Base-by-base conservation (phyloP, 352 stramenopile genomes). In the Phytopythium delawarense region DNA sequence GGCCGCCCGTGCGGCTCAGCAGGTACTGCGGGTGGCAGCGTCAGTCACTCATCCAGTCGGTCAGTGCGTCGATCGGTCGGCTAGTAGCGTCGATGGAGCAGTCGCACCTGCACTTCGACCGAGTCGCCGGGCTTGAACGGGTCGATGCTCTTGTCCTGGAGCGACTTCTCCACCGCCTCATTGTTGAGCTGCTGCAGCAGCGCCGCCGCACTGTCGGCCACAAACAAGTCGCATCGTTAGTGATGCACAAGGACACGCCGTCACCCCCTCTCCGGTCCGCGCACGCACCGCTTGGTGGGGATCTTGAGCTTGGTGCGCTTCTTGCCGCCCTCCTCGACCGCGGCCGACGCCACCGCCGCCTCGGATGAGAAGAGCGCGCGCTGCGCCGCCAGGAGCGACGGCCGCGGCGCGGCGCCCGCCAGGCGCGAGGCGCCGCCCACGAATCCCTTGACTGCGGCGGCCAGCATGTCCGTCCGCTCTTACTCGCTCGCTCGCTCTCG, bases 301-400 rank as follows among this genome's bases (percentile, higher is more conserved):
- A 88, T 87, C 66, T 92, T 92, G 64, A 92, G 83, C 68, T 92
- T 92, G n/a, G 69, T 80, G 62, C 71, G 76, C 71, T 85, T 84
- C 46, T 74, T 57, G 50, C 69, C 59, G 9, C 45, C 61, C 35
- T 61, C 57, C n/a, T 56, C 57, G 7, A 35, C 55, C 23, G 57
- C 57, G 7, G 46, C 52, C 28, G 60, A 53, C 4, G 61, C 35
- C 23, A 57, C 49, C 12, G 66, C 32, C 18, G 60, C 55, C 34
- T 75, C 66, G 34, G 74, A 72, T 4, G 81, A 87, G 48, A 89
- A 81, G 42, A 83, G 57, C 15, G 67, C 71, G 23, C 46, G 12
- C 48, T 78, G 65, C 32, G 64, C 65, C 16, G 45, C 66, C n/a
- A 81, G 55, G 44, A 85, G 62, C 45, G 69, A 67, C 52, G 51